Evolutionary conservation across 129 eudicot species (phyloP), one percentile per base, ranked within the genome.

Genomic region (Calendula officinalis): DNA sequence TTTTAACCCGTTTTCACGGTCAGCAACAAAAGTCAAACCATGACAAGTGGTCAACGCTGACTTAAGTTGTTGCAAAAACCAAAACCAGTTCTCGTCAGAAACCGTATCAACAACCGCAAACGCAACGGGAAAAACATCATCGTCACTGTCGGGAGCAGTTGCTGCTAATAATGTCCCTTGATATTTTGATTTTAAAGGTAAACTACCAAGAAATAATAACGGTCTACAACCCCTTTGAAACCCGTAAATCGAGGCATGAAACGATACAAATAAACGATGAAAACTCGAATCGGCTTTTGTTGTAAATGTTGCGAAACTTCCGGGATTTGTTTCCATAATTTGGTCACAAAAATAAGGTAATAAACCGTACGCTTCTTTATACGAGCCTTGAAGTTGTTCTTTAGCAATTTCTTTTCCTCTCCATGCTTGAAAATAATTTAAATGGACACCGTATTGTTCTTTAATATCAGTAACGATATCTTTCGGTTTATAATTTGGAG

Each of bases 381-480:
- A 91, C 3, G 98, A 91, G 57, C 98, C 98, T 67, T 91, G 98
- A 72, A 91, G 92, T 71, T 91, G 98, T 67, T 91, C 98, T 70
- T 81, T 91, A 8, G 98, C 98, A 56, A 91, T 81, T 70, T 91
- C 98, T 81, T 91, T 91, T 9, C 98, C 98, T 10, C 98, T 82
- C 98, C 98, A 91, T 6, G 98, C 98, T 80, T 91, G 98, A 66
- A 87, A 91, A 70, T 91, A 91, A 75, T 88, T 91, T 37, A 91
- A 66, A 49, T 91, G 91, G 70, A 91, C 80, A 9, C 98, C 98
- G 15, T 81, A 88, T 71, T 88, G 95, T 62, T 85, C 73, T 52
- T 91, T 87, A 47, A 91, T 91, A 73, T 91, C 98, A 38, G 76
- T 75, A 11, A 91, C 96, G 10, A 91, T 91, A 77, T 91, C 98